These are phyloP conservation scores for Plasmodium berghei DNA, from an alignment of 169 alveolate genomes.

Conservation along the genomic window DNA sequence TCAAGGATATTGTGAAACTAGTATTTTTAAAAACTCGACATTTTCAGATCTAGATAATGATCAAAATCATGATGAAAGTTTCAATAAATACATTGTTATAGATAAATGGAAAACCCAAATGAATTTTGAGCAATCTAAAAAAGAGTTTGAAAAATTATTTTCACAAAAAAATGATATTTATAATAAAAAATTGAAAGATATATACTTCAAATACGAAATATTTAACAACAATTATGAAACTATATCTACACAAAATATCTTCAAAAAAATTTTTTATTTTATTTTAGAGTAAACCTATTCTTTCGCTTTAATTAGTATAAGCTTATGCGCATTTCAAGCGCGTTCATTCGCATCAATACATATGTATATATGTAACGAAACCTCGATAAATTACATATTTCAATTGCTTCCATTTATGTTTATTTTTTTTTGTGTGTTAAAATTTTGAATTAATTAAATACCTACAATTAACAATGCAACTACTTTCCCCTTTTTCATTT, in stretches of 20 bases:
- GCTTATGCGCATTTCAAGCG: neutral
- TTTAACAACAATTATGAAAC: constrained; percentile 63
- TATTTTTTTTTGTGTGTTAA: neutral
- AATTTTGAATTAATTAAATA: constrained; percentile 6
- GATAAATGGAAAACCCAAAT: constrained; percentile 68
- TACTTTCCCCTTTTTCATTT: constrained; percentile 15
- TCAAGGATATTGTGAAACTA: constrained; percentile 71
- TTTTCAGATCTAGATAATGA: constrained; percentile 30
- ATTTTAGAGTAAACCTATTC: constrained; percentile 11
- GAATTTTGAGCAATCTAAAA: constrained; percentile 53
- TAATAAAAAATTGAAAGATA: constrained; percentile 57
- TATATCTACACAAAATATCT: constrained; percentile 45
- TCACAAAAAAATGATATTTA: constrained; percentile 48
- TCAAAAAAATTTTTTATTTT: constrained; percentile 21
- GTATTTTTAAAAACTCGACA: constrained; percentile 49
- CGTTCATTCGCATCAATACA: neutral
- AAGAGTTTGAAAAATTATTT: constrained; percentile 50
- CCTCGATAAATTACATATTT: neutral
- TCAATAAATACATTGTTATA: constrained; percentile 56
- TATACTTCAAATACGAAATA: constrained; percentile 45
- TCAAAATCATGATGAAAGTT: constrained; percentile 33
- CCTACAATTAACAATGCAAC: neutral
- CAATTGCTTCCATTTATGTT: neutral
- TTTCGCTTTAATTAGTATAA: neutral
- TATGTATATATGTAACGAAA: neutral